These are phyloP conservation scores for Xylaria sp. DNA, from an alignment of 2,329 filamentous ascomycete genomes.

Conservation along the genomic window DNA sequence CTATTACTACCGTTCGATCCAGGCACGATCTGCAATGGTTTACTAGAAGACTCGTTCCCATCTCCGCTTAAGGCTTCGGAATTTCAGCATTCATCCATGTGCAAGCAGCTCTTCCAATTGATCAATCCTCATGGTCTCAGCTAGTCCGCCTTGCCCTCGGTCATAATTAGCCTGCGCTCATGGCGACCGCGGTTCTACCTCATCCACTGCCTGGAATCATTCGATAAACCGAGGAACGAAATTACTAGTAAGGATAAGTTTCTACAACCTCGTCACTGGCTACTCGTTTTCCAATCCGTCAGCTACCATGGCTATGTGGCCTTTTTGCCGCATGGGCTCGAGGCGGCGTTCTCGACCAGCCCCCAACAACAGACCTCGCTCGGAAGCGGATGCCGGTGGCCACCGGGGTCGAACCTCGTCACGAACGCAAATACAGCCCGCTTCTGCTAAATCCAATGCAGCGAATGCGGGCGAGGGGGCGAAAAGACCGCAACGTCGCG, in stretches of 20 bases:
- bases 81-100: constrained; percentile 1
- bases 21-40: neutral
- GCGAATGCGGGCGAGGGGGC: constrained; percentile 18
- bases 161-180: constrained; percentile 27
- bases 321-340: constrained; percentile 69
- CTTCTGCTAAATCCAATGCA: constrained; percentile 24
- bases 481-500: constrained; percentile 40
- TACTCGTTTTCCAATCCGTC: constrained; percentile 6
- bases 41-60: neutral
- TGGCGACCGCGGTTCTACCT: constrained; percentile 30
- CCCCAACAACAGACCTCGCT: constrained; percentile 19
- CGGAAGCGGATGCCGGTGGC: constrained; percentile 18
- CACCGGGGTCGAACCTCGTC: constrained; percentile 19
- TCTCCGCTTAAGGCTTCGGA: neutral
- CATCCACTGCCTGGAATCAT: constrained; percentile 25
- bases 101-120: constrained; percentile 14
- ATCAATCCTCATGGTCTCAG: constrained; percentile 15
- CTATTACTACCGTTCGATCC: neutral
- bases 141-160: constrained; percentile 8
- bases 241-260: neutral
- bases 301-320: constrained; percentile 70
- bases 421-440: constrained; percentile 28
- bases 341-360: constrained; percentile 49
- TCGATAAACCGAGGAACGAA: constrained; percentile 21
- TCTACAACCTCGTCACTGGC: constrained; percentile 19